Conservation (phyloP, 345 rosid species). For the Balakata baccata region DNA sequence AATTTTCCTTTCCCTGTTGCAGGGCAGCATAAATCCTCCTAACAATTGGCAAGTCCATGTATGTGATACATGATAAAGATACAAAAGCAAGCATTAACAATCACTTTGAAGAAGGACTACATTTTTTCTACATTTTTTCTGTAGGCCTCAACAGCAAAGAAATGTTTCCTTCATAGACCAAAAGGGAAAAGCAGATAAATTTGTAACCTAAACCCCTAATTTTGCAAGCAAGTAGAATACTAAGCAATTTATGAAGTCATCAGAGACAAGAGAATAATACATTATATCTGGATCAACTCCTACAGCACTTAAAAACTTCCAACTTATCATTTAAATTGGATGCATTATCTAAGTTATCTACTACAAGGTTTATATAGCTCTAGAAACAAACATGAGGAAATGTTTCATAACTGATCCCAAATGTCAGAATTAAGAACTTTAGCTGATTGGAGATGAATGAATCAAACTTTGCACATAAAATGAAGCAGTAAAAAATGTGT, state of each 20-base stretch:
- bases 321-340: not conserved
- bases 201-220: too few relatives aligned
- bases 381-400: not conserved
- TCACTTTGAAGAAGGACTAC: too few relatives aligned
- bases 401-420: not conserved
- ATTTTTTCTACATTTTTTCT: too few relatives aligned
- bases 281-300: not conserved
- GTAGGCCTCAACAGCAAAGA: too few relatives aligned
- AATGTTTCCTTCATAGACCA: too few relatives aligned
- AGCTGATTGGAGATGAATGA: not conserved
- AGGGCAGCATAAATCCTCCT: not conserved
- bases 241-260: too few relatives aligned
- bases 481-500: too few relatives aligned
- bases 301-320: not conserved
- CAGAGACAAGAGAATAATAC: too few relatives aligned
- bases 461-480: not conserved
- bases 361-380: not conserved
- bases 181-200: too few relatives aligned
- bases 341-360: not conserved
- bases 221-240: too few relatives aligned
- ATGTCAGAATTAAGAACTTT: not conserved
- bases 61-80: not conserved
- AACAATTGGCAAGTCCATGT: not conserved
- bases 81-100: not conserved
- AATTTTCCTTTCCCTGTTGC: not conserved